Evolutionary conservation across 305 asterid genomes (phyloP).

Genomic region (Rubia peregrina): DNA sequence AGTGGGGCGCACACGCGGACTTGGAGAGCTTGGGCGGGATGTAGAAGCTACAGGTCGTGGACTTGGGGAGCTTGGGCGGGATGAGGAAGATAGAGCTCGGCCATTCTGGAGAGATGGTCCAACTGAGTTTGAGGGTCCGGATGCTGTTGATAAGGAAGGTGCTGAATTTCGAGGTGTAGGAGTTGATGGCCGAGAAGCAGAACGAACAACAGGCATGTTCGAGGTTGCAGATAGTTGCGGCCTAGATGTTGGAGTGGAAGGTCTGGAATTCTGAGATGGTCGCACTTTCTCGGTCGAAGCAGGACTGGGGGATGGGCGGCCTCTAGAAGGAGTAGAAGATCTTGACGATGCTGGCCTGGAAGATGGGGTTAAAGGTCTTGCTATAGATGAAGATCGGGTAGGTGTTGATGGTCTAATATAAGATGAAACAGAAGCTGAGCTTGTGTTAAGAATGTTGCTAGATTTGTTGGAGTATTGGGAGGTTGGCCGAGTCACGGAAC

Average conservation of each 20-base stretch:
- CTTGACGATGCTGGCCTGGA: slow-evolving; percentile 65
- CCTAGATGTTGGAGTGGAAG: slow-evolving; percentile 96
- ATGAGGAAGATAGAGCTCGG: slow-evolving; percentile 47
- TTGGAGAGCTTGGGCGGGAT: slow-evolving; percentile 96
- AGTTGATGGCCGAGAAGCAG: slow-evolving; percentile 85
- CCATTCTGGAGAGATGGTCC: slow-evolving; percentile 51
- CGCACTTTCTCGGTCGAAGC: slow-evolving; percentile 61
- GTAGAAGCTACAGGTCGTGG: slow-evolving; percentile 52
- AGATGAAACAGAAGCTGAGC: slow-evolving; percentile 95
- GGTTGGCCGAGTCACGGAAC: slow-evolving; percentile 69
- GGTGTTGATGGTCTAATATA: slow-evolving; percentile 94
- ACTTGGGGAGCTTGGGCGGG: slow-evolving; percentile 96
- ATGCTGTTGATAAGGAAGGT: slow-evolving; percentile 49
- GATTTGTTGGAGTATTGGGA: slow-evolving; percentile 77
- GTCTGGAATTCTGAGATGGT: slow-evolving; percentile 75
- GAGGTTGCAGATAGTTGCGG: slow-evolving; percentile 51
- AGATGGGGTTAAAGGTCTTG: slow-evolving; percentile 83
- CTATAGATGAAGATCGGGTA: slow-evolving; percentile 55
- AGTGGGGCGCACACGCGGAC: slow-evolving; percentile 62
- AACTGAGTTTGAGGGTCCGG: slow-evolving; percentile 54
- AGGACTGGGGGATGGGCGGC: slow-evolving; percentile 45
- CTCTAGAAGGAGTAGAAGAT: slow-evolving; percentile 77
- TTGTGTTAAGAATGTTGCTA: slow-evolving; percentile 67
- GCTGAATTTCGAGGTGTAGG: slow-evolving; percentile 72
- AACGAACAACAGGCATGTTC: slow-evolving; percentile 46